Evolutionary conservation across 2,329 filamentous ascomycete genomes (phyloP).

Genomic region (Hymenoscyphus fraxineus): DNA sequence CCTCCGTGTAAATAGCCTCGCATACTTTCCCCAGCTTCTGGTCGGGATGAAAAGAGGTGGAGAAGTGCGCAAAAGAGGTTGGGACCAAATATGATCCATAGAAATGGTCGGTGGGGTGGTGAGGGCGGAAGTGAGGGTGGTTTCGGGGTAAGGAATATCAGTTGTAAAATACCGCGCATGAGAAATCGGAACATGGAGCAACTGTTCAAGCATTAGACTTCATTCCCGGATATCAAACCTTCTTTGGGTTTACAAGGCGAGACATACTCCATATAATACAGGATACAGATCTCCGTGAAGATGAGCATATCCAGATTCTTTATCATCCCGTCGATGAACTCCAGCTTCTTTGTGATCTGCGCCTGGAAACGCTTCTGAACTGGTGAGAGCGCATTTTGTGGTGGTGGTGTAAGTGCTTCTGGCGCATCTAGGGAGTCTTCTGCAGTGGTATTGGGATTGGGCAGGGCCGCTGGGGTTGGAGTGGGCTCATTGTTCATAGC

Average conservation of each 20-base stretch:
- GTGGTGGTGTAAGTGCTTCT: constrained; percentile 5
- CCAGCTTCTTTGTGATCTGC: constrained; percentile 48
- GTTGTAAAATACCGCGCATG: constrained; percentile 56
- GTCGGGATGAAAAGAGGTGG: constrained; percentile 53
- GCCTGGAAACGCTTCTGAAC: constrained; percentile 35
- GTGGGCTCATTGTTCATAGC: constrained; percentile 52
- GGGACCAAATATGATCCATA: constrained; percentile 55
- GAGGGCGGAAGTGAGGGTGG: constrained; percentile 50
- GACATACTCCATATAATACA: constrained; percentile 69
- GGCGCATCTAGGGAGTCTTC: constrained; percentile 3
- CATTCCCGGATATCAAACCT: constrained; percentile 11
- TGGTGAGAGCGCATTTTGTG: constrained; percentile 20
- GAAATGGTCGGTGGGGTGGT: constrained; percentile 51
- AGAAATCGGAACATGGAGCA: constrained; percentile 62
- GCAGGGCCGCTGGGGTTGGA: constrained; percentile 40
- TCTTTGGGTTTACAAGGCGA: neutral
- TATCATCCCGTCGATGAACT: constrained; percentile 58
- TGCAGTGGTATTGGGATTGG: constrained; percentile 22
- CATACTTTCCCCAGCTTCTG: constrained; percentile 56
- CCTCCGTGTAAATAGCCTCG: constrained; percentile 66
- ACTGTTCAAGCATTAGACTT: constrained; percentile 37
- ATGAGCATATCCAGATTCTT: constrained; percentile 59
- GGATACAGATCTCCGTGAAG: constrained; percentile 59
- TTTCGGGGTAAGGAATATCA: constrained; percentile 58
- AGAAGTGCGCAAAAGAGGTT: constrained; percentile 58